Base-by-base conservation (phyloP, 2,329 filamentous ascomycete genomes). In the Colletotrichum endophyticum region DNA sequence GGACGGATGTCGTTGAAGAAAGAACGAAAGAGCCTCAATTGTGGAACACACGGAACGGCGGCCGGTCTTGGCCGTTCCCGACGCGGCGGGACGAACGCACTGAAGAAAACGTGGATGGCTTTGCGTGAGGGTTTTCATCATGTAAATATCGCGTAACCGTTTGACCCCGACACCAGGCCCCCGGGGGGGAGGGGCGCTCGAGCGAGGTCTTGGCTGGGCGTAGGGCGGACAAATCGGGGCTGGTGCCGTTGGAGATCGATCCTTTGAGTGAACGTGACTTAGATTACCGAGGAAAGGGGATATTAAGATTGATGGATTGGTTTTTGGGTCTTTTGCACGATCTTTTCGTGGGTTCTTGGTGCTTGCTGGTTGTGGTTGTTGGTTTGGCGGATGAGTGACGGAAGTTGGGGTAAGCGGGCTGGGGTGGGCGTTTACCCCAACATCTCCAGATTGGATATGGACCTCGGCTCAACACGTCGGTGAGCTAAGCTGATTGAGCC, bases 131-230 rank as follows among this genome's bases (percentile, higher is more conserved):
- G 44, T 76, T 76, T 76, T 69, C 73, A 76, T 76, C 70, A 76
- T 69, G 73, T 69, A 76, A 76, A 76, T 66, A 75, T 75, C 72
- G 61, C 72, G 72, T 75, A 75, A 75, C 49, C 27, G 72, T 61
- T 75, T 71, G 61, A 36, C 56, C 70, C 53, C 19, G 28, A 36
- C 13, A 34, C 22, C 25, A 27, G 15, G 15, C 53, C 53, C 53
- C 53, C 22, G 11, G 15, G 28, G 30, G 32, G 30, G 16, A 32
- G 59, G 34, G 73, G 59, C 49, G 64, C 63, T 56, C 34, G 34
- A 34, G 36, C 34, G 39, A 56, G 25, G 73, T 72, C 69, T 75
- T 75, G 62, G 70, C 69, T 56, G 59, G 34, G 66, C 66, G 49
- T 32, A 57, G 66, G 49, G 66, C 57, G 39, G n/a, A 49, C 19